phyloP scores from a whole-genome alignment of 1,139 yeast genomes.

The Blastobotrys persicus region DNA sequence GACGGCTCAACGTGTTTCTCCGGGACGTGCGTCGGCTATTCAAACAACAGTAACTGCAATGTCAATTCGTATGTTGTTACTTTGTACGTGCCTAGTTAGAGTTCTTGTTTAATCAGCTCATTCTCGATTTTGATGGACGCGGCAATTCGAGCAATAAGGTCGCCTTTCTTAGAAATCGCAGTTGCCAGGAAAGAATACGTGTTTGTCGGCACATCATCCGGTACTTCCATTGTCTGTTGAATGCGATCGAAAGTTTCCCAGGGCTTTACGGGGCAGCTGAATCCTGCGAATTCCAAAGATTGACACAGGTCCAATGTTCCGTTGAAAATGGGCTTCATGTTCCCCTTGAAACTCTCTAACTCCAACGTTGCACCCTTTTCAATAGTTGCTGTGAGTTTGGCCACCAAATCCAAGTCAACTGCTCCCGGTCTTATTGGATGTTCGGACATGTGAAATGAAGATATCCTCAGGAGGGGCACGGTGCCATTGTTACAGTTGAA shows the following conservation, averaged over 20 bases:
- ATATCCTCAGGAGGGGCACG: constrained; percentile 8
- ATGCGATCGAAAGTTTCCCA: constrained; percentile 17
- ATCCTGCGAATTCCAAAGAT: constrained; percentile 28
- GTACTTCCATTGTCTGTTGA: constrained; percentile 30
- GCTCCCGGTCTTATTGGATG: constrained; percentile 33
- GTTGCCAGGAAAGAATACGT: constrained; percentile 31
- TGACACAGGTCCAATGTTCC: constrained; percentile 32
- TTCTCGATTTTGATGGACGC: constrained; percentile 22
- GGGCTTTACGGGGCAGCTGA: constrained; percentile 30
- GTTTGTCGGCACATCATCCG: constrained; percentile 31
- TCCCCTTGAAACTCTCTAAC: constrained; percentile 25
- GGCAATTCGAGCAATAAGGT: constrained; percentile 26
- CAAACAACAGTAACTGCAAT: constrained; percentile 14
- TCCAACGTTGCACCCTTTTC: constrained; percentile 27
- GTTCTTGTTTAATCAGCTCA: too few species aligned
- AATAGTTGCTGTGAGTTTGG: constrained; percentile 24
- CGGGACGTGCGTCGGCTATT: constrained; percentile 26
- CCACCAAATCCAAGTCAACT: constrained; percentile 25
- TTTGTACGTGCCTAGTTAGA: too few species aligned
- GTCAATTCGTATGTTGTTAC: too few species aligned
- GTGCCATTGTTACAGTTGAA: not conserved
- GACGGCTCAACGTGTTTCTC: constrained; percentile 26
- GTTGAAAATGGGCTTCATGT: constrained; percentile 20
- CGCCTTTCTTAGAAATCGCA: constrained; percentile 24
- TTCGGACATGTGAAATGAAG: constrained; percentile 22